Conservation (phyloP, 768 basidiomycete genomes). For the Sporobolomyces phaffii region DNA sequence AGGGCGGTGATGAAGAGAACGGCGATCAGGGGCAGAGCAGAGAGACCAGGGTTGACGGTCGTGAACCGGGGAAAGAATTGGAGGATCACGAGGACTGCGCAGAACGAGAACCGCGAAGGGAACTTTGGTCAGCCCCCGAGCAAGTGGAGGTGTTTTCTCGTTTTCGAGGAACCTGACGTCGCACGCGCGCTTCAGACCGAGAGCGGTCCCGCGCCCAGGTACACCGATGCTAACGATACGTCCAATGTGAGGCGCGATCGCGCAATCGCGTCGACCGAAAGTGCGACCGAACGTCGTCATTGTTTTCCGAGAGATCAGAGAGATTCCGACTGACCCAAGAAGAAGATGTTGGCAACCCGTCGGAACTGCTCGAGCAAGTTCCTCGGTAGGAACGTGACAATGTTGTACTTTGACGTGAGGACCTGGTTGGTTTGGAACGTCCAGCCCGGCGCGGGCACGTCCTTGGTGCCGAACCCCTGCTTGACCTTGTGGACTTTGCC, state of each 20-base stretch:
- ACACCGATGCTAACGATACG: too few relatives aligned
- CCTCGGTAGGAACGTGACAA: constrained; percentile 70
- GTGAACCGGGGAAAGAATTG: constrained; percentile 94
- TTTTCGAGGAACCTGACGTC: too few relatives aligned
- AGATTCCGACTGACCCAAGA: constrained; percentile 33
- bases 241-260: too few relatives aligned
- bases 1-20: constrained; percentile 77
- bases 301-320: background rate
- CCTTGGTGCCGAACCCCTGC: constrained; percentile 25
- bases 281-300: background rate
- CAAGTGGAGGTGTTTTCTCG: too few relatives aligned
- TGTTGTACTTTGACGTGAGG: constrained; percentile 53
- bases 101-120: too few relatives aligned
- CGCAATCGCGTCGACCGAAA: too few relatives aligned
- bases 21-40: constrained; percentile 79
- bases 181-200: too few relatives aligned
- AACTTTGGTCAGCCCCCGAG: background rate
- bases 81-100: constrained; percentile 77
- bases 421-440: constrained; percentile 48
- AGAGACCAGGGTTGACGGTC: constrained; percentile 88
- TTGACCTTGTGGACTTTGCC: constrained; percentile 16
- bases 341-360: constrained; percentile 79
- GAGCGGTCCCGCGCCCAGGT: too few relatives aligned
- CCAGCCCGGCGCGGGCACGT: constrained; percentile 35
- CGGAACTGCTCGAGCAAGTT: constrained; percentile 73